These are phyloP conservation scores for Aspergillus carbonarius DNA, from an alignment of 2,329 filamentous ascomycete species.

Conservation along the genomic window DNA sequence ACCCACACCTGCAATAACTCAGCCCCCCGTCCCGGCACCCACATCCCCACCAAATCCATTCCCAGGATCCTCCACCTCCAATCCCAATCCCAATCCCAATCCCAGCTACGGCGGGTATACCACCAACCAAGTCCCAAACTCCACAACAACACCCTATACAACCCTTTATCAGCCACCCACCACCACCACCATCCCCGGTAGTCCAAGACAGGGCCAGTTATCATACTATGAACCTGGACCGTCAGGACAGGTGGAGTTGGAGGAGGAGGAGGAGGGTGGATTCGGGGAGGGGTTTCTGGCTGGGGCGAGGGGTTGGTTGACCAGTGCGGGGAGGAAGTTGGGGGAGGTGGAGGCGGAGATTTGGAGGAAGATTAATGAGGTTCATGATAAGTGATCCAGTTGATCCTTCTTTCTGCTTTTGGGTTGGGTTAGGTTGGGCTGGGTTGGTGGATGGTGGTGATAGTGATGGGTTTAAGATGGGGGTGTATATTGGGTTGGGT, in stretches of 20 bases:
- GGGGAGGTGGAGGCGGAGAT: slow-evolving; percentile 48
- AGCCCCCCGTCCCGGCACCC: slow-evolving; percentile 28
- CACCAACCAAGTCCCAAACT: slow-evolving; percentile 17
- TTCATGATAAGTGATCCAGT: slow-evolving; percentile 22
- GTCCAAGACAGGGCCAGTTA: too few species aligned
- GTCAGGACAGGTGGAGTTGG: slow-evolving; percentile 16
- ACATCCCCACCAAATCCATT: slow-evolving; percentile 13
- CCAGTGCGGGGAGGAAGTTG: slow-evolving; percentile 41
- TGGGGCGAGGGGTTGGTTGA: slow-evolving; percentile 45
- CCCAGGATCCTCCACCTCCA: slow-evolving; percentile 10
- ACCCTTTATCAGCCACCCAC: slow-evolving; percentile 26
- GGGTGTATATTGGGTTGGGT: not conserved
- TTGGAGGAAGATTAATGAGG: slow-evolving; percentile 49
- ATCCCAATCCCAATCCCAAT: not conserved
- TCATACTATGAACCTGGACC: slow-evolving; percentile 12
- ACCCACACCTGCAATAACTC: slow-evolving; percentile 5
- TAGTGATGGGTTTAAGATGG: not conserved
- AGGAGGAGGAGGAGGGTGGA: slow-evolving; percentile 27
- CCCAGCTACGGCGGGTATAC: slow-evolving; percentile 21
- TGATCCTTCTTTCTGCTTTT: not conserved
- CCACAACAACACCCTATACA: slow-evolving; percentile 26
- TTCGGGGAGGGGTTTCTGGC: slow-evolving; percentile 29
- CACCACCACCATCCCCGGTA: not conserved
- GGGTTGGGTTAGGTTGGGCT: not conserved
- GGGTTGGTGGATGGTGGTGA: not conserved